Evolutionary conservation across 305 asterid genomes (phyloP).

Genomic region (Petunia hybrid): DNA sequence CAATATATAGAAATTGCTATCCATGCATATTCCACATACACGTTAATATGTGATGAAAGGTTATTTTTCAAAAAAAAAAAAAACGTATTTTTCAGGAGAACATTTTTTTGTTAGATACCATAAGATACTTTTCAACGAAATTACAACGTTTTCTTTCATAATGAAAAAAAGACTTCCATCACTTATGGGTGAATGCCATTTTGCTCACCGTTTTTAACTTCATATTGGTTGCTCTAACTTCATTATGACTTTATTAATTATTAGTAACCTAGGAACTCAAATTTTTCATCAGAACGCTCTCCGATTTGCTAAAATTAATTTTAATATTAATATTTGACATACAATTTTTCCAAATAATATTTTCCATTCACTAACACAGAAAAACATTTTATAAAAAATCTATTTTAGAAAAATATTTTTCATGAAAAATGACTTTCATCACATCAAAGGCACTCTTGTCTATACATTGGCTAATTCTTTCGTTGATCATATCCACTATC

Average conservation of each 20-base stretch:
- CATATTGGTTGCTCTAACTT: background rate
- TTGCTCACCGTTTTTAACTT: too few relatives aligned
- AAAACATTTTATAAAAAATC: too few relatives aligned
- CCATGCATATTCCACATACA: too few relatives aligned
- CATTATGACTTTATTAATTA: background rate
- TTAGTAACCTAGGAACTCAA: background rate
- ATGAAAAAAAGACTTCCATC: too few relatives aligned
- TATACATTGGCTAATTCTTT: slow-evolving; percentile 15
- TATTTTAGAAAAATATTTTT: too few relatives aligned
- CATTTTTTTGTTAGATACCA: too few relatives aligned
- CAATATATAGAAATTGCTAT: background rate
- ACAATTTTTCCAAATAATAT: background rate
- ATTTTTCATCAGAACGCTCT: background rate
- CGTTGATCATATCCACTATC: slow-evolving; percentile 9
- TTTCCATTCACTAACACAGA: background rate
- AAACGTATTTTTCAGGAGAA: too few relatives aligned
- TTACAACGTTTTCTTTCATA: too few relatives aligned
- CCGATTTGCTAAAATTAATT: background rate
- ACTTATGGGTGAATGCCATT: too few relatives aligned
- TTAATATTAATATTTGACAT: background rate
- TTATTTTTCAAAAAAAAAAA: too few relatives aligned
- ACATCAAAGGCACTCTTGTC: slow-evolving; percentile 7
- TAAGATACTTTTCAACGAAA: too few relatives aligned
- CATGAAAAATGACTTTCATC: background rate
- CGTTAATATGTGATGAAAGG: too few relatives aligned